Evolutionary conservation across 2,329 filamentous ascomycete species (phyloP), one percentile per base, ranked within the genome.

Genomic region (Arthrobotrys sphaeroides): DNA sequence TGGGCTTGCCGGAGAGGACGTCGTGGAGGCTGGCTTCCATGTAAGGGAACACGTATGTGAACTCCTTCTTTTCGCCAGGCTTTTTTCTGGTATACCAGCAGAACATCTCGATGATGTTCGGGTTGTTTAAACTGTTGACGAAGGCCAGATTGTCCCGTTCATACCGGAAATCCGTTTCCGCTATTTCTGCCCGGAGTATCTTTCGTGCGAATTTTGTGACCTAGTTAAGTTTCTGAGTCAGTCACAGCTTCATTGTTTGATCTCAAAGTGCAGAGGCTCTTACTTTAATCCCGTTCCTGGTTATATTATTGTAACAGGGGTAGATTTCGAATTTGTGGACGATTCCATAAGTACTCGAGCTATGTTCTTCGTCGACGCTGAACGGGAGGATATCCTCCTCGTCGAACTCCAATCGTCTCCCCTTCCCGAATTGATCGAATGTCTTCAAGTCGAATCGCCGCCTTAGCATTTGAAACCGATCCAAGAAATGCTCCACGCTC

Each of bases 91-190:
- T 72, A 18, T 72, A 72, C 67, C 67, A 72, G 28, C 67, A 72
- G 18, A 72, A 72, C 57, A 72, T 64, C 16, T 64, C 67, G 20
- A 72, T 65, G 13, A 72, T 72, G 12, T 72, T 72, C 5, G 67
- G 67, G 16, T 72, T 72, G 1, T 59, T 43, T 1, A 72, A 31
- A 7, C 67, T 59, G 31, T 72, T 72, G 9, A 72, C 67, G 22
- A 72, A 72, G 3, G 67, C 67, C 6, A 72, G 20, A 31, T 72
- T 72, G 16, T 72, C 67, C 3, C 67, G 38, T 28, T 72, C 67
- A 7, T 72, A 72, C 16, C 59, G 38, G 13, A 72, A 72, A 53
- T 72, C 67, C 4, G 61, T 51, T 22, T 72, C 67, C 7, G 67
- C 62, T n/a, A 72, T 72, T 49, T 64, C 57, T 6, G 67, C 67